phyloP scores from a whole-genome alignment of 1,284 basidiomycete species.

The Cutaneotrichosporon sp. region DNA sequence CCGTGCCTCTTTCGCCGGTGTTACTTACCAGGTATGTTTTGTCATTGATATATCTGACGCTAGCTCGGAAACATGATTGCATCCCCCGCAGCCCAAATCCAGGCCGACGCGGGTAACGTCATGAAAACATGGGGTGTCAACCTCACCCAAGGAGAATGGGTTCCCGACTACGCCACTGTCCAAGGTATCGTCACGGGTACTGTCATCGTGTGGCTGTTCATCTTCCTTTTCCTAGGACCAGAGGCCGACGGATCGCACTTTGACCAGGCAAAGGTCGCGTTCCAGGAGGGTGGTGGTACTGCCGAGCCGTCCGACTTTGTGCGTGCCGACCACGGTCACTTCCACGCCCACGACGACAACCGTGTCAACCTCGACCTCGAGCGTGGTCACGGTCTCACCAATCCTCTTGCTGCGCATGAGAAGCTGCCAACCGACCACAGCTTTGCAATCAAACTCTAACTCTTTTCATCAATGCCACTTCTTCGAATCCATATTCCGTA shows the following conservation, averaged over 20 bases:
- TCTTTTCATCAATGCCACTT: not conserved
- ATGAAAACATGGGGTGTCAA: conserved; percentile 33
- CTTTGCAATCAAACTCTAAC: conserved; percentile 7
- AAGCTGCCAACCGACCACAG: conserved; percentile 12
- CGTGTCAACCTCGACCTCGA: conserved; percentile 12
- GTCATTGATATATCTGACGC: not conserved
- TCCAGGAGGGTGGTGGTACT: conserved; percentile 67
- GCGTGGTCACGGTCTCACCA: conserved; percentile 5
- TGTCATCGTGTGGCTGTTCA: conserved; percentile 52
- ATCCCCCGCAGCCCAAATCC: conserved; percentile 84
- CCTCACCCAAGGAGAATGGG: conserved; percentile 32
- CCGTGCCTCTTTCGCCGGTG: conserved; percentile 87
- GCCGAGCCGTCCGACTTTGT: conserved; percentile 54
- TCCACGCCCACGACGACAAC: conserved; percentile 4
- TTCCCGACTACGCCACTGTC: conserved; percentile 76
- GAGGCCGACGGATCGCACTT: conserved; percentile 74
- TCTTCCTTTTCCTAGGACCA: conserved; percentile 55
- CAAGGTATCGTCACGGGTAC: conserved; percentile 81
- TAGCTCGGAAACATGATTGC: conserved; percentile 68
- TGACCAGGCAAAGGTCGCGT: conserved; percentile 75
- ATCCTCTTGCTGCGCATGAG: not conserved
- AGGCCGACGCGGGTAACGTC: conserved; percentile 64
- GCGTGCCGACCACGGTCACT: conserved; percentile 8
- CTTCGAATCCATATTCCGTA: not conserved
- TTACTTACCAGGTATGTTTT: conserved; percentile 68